Evolutionary conservation across 2,329 filamentous ascomycete genomes (phyloP), one percentile per base, ranked within the genome.

Genomic region (Neofusicoccum ribis): DNA sequence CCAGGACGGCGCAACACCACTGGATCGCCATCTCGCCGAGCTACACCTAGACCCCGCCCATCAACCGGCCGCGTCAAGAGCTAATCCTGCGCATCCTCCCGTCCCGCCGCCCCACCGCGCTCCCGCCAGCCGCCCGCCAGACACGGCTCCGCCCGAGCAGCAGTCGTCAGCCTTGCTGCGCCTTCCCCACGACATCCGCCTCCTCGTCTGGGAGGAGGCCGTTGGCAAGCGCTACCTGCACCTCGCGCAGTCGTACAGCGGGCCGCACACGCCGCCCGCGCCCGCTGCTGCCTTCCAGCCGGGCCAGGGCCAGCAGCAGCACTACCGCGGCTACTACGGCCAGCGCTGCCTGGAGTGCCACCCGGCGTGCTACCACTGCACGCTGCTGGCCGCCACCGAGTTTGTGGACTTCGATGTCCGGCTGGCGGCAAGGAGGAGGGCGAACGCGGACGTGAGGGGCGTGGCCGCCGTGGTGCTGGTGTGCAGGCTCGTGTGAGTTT

Each of bases 191-290:
- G 59, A 62, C 47, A 51, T 62, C 47, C 44, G 59, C 34, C 44
- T 62, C 15, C 44, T 62, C 59, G 51, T 62, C 59, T 62, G 59
- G 59, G 59, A 62, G 17, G 59, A 50, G 34, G 59, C 59, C 27
- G 34, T 62, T 20, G 59, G 59, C 17, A 50, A 51, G 20, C 59
- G 59, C 2, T 62, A 43, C 46, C 15, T 62, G 44, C 59, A 62
- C 43, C 56, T 60, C 31, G 41, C 56, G 41, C 56, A 37, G 17
- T 36, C 56, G 14, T 60, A 37, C 17, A 47, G 56, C 56, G 56
- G 47, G 56, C 27, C 41, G 23, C 20, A 20, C n/a, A 43, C 37
- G 12, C 11, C 52, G 2, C 31, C 52, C 6, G 37, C 52, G 52
- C 27, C 52, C 34, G 37, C 52, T 56, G 9, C 31, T 36, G 52